Evolutionary conservation across 2,329 filamentous ascomycete species (phyloP).

Genomic region (Basipetospora sp.): DNA sequence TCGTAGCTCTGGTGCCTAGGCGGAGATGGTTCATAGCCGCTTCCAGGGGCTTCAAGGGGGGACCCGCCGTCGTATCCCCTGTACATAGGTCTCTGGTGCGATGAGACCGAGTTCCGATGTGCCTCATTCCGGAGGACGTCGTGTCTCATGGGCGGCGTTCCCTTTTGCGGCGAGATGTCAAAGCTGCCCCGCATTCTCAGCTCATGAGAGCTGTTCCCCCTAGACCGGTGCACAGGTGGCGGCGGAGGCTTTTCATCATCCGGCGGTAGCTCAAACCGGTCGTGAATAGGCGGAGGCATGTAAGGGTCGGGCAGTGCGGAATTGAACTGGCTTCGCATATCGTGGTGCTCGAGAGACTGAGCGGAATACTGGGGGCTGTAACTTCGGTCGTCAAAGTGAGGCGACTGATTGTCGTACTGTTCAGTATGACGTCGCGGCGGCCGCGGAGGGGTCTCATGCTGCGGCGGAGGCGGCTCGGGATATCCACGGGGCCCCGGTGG

Average conservation of each 20-base stretch:
- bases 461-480: slow-evolving; percentile 17
- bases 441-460: slow-evolving; percentile 8
- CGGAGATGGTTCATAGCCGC: slow-evolving; percentile 21
- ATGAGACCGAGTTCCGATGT: slow-evolving; percentile 32
- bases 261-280: slow-evolving; percentile 13
- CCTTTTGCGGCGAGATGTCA: slow-evolving; percentile 28
- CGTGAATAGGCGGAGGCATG: slow-evolving; percentile 3
- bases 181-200: slow-evolving; percentile 14
- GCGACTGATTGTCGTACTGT: slow-evolving; percentile 20
- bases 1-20: slow-evolving; percentile 39
- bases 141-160: slow-evolving; percentile 37
- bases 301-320: slow-evolving; percentile 10
- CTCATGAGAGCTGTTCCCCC: slow-evolving; percentile 4
- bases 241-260: slow-evolving; percentile 38
- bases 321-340: slow-evolving; percentile 19
- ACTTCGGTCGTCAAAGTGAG: slow-evolving; percentile 22
- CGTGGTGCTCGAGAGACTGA: slow-evolving; percentile 23
- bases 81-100: slow-evolving; percentile 38
- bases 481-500: slow-evolving; percentile 9
- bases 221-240: slow-evolving; percentile 38
- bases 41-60: background rate
- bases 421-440: slow-evolving; percentile 17
- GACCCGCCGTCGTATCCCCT: slow-evolving; percentile 30
- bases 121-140: slow-evolving; percentile 44
- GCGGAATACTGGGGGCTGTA: slow-evolving; percentile 21